Evolutionary conservation across 2,329 filamentous ascomycete species (phyloP).

Genomic region (Verticillium isaacii): DNA sequence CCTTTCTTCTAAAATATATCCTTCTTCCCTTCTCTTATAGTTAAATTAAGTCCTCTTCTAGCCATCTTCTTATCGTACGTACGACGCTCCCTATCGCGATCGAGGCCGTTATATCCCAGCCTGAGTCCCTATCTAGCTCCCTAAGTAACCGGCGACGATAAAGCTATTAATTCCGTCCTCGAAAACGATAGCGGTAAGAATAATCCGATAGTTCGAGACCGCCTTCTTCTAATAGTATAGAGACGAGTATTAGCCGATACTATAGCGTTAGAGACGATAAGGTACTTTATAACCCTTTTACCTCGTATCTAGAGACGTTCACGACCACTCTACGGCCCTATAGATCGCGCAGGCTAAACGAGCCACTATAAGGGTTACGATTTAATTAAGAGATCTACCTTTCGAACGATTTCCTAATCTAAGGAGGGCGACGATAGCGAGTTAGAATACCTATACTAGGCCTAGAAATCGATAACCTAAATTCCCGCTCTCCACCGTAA

Average conservation of each 20-base stretch:
- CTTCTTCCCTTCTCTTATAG: too few relatives aligned
- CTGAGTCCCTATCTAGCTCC: too few relatives aligned
- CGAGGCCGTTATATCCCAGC: too few relatives aligned
- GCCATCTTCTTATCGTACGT: too few relatives aligned
- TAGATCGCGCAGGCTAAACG: not conserved
- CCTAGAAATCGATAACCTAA: not conserved
- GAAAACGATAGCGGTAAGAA: too few relatives aligned
- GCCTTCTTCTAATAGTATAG: not conserved
- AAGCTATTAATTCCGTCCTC: too few relatives aligned
- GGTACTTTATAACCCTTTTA: not conserved
- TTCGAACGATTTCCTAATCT: not conserved
- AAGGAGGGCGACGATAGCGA: not conserved
- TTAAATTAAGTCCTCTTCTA: too few relatives aligned
- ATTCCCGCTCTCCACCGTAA: not conserved
- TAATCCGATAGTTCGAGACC: not conserved
- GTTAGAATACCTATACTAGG: not conserved
- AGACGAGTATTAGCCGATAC: not conserved
- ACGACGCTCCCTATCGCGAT: too few relatives aligned
- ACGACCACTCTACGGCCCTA: not conserved
- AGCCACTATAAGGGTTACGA: not conserved
- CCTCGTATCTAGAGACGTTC: not conserved
- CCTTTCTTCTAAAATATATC: too few relatives aligned
- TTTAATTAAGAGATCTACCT: not conserved
- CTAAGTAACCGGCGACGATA: too few relatives aligned
- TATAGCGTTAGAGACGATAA: not conserved